Base-by-base conservation (phyloP, 1,284 basidiomycete genomes). In the Earliella scabrosa region DNA sequence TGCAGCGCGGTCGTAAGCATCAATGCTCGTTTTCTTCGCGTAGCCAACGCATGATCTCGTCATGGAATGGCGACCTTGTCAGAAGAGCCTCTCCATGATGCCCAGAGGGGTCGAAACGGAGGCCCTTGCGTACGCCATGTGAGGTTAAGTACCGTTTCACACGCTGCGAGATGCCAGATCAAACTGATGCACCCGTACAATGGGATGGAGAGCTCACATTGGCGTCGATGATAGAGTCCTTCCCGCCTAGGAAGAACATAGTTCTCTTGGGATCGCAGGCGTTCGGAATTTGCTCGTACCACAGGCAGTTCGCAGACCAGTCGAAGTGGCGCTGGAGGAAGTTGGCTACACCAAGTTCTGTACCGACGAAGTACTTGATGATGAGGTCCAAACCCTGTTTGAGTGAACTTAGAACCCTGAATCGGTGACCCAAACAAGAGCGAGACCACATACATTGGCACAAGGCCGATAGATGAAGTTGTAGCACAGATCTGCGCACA, bases 221-320 rank as follows among this genome's bases (percentile, higher is more conserved):
- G 4, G 91, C 82, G 66, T 91, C 83, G 44, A 96, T 74, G 63
- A 97, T 92, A 23, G 80, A 80, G 64, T 97, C 95, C 61, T 86
- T 82, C 1, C 89, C 92, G 21, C 92, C 92, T 14, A 97, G 76
- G 62, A 95, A 80, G 69, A 92, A 89, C 50, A 88, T 64, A 14
- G 83, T 78, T 73, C 84, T 79, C 52, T 74, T 64, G 2, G 82
- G 80, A 68, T 91, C 82, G 36, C 79, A 73, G 13, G 87, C 86
- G 65, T 90, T 80, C 0, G 93, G 93, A 40, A 96, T 94, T 64
- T 96, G 91, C 71, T 94, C 91, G 58, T 86, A 90, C 83, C 90
- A 96, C 13, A 97, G 77, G 6, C 91, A 88, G 69, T 97, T 97
- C n/a, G 89, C 85, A 29, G 85, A 80, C 93, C 92, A 95, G 66